Base-by-base conservation (phyloP, 2,329 filamentous ascomycete species). In the Pseudomassariella vexata region DNA sequence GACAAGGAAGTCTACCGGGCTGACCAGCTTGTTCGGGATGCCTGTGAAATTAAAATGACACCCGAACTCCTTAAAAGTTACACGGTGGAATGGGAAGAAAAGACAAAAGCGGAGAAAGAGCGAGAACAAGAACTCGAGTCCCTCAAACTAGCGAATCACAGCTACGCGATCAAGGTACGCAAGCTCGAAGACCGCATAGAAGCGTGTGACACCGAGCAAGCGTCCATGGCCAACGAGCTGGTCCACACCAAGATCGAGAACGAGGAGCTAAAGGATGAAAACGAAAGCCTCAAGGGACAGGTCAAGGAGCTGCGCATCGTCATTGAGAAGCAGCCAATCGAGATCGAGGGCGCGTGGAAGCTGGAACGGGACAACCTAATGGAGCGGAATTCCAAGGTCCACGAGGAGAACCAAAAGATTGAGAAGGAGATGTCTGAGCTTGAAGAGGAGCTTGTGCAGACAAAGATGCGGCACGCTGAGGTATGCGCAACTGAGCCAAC, bases 1-100 rank as follows among this genome's bases (percentile, higher is more conserved):
- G 92, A 98, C 54, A 95, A 95, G 59, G 92, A 95, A 54, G 78
- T 98, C 6, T 98, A 98, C 56, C 81, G 89, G 30, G 92, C 92
- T 11, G 92, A 98, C 55, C 79, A 92, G 47, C 77, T 98, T 39
- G 86, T 98, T 10, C 83, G 85, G 38, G 92, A 98, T 58, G 92
- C 92, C 1, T 95, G 89, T 52, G 82, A 85, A 20, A 73, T 96
- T 31, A 84, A 86, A 50, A 79, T 98, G 24, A 86, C 86, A 0
- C 79, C 85, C 0, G 85, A 94, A 49, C 78, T 83, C 49, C 75
- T 98, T 15, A 83, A 84, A 48, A 63, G 71, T 4, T 98, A 96
- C 56, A 82, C 82, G 0, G 55, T 70, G 0, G 92, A 98, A 53
- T 98, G 89, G 89, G 87, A 94, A 53, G 90, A 95, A 50, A 88